Base-by-base conservation (phyloP, 148 eudicot species). In the Persicaria maculosa region DNA sequence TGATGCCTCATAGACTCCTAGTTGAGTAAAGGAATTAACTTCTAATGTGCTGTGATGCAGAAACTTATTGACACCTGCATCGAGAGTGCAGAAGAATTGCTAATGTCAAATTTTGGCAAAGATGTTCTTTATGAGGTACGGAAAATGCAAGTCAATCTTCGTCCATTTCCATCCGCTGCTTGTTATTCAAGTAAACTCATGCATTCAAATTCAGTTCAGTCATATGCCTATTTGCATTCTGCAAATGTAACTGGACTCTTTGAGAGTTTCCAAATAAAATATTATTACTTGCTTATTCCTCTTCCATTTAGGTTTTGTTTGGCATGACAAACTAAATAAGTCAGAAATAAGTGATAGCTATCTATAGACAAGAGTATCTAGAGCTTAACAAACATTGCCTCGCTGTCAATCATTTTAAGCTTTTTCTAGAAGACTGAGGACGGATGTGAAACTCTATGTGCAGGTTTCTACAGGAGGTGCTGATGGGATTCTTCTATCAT, bases 391-490 rank as follows among this genome's bases (percentile, higher is more conserved):
- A 31, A 31, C 40, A 31, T 31, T 31, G 40, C 40, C 3, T 31
- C 40, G 40, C 16, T 54, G n/a, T 31, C 40, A 20, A 59, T 59
- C 52, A 9, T 48, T 48, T 48, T 12, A 8, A 48, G 52, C 52
- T 48, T 7, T 9, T 12, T 48, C 12, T 9, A 8, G 12, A 9
- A 48, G 9, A 31, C 45, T 7, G 54, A 40, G 74, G 15, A 57
- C 19, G 50, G 22, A 45, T 69, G 19, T 16, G 44, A 69, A 69
- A 44, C n/a, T 19, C 12, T 50, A 76, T 69, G 47, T 77, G 47
- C 77, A 95, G 99, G 97, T 95, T 55, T 94, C 91, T 36, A 86
- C 82, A 31, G 97, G 96, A 40, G 97, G 97, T 12, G 85, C 84
- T 15, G 97, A 83, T 72, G 85, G 85, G 54, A 95, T 95, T 78